Conservation (phyloP, 495 filamentous ascomycete species). For the Symbiotaphrina buchneri region DNA sequence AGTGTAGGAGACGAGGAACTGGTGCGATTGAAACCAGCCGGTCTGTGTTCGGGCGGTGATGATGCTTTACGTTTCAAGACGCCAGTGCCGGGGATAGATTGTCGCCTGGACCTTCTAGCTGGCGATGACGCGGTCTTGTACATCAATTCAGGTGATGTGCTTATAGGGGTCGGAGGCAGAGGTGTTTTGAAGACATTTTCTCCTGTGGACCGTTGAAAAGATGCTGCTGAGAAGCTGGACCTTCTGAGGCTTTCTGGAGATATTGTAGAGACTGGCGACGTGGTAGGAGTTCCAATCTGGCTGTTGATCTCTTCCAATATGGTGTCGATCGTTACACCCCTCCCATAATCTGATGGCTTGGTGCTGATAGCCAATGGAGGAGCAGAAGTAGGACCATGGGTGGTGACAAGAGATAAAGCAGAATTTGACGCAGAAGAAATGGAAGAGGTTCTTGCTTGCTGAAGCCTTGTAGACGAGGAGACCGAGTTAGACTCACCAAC, state of each 20-base stretch:
- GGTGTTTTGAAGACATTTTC: slow-evolving; percentile 25
- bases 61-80: not conserved
- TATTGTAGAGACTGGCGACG: not conserved
- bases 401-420: slow-evolving; percentile 2
- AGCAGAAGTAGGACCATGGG: slow-evolving; percentile 14
- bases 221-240: too few relatives aligned
- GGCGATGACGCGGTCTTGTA: not conserved
- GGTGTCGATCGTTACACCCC: slow-evolving; percentile 1
- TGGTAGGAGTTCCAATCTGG: not conserved
- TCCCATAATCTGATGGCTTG: not conserved
- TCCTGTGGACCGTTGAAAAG: too few relatives aligned
- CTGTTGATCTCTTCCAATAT: not conserved
- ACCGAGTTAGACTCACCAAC: slow-evolving; percentile 53
- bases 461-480: slow-evolving; percentile 9
- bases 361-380: slow-evolving; percentile 25
- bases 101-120: not conserved
- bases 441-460: slow-evolving; percentile 9
- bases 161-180: slow-evolving; percentile 22
- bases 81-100: not conserved
- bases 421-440: slow-evolving; percentile 14
- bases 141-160: slow-evolving; percentile 10
- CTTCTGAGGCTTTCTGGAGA: slow-evolving; percentile 3
- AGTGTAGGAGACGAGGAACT: too few relatives aligned
- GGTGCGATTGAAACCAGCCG: too few relatives aligned
- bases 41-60: slow-evolving; percentile 2